These are phyloP conservation scores for Cytospora paraplurivora DNA, from an alignment of 2,329 filamentous ascomycete species.

Conservation along the genomic window DNA sequence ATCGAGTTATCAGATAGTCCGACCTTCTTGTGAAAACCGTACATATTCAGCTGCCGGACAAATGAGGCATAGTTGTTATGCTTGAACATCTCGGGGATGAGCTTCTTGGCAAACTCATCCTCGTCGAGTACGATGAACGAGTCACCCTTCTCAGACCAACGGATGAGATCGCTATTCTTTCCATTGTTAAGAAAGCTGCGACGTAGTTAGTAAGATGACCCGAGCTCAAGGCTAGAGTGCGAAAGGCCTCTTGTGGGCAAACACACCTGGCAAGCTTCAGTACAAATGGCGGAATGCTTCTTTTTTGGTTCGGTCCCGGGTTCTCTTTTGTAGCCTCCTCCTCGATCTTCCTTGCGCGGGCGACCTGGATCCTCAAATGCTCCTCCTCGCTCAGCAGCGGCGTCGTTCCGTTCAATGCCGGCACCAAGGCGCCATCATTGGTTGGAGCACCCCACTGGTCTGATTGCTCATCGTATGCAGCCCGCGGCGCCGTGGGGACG, in stretches of 20 bases:
- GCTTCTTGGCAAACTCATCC: slow-evolving; percentile 95
- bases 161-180: slow-evolving; percentile 91
- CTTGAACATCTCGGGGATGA: slow-evolving; percentile 97
- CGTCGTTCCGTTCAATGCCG: slow-evolving; percentile 39
- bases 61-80: slow-evolving; percentile 99
- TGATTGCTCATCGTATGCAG: slow-evolving; percentile 32
- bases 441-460: slow-evolving; percentile 45
- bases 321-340: slow-evolving; percentile 89
- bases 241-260: slow-evolving; percentile 15
- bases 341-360: slow-evolving; percentile 65
- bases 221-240: slow-evolving; percentile 5
- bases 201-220: slow-evolving; percentile 30
- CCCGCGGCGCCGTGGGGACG: slow-evolving; percentile 45
- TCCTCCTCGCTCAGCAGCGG: slow-evolving; percentile 68
- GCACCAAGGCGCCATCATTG: slow-evolving; percentile 46
- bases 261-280: slow-evolving; percentile 94
- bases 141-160: slow-evolving; percentile 95
- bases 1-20: slow-evolving; percentile 95
- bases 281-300: slow-evolving; percentile 85
- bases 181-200: slow-evolving; percentile 87
- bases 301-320: slow-evolving; percentile 27
- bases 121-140: slow-evolving; percentile 97
- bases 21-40: slow-evolving; percentile 96
- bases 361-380: slow-evolving; percentile 64
- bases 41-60: slow-evolving; percentile 93